Evolutionary conservation across 306 rosid species (phyloP).

Genomic region (Cyclanthera cordifolia): DNA sequence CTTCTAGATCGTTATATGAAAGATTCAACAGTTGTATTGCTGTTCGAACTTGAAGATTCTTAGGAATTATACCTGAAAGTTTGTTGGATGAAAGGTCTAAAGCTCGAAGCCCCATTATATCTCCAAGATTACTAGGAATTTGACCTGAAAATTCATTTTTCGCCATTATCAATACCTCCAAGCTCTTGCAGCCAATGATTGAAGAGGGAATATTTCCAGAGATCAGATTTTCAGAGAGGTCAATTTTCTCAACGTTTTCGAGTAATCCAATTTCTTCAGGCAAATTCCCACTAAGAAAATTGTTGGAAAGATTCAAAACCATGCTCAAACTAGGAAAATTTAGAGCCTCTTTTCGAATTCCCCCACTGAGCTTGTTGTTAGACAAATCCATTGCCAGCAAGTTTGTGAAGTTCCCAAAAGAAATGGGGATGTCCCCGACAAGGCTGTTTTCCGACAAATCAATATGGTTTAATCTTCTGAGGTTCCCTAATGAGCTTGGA

Average conservation of each 20-base stretch:
- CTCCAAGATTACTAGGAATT: slow-evolving; percentile 42
- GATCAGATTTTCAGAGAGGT: slow-evolving; percentile 45
- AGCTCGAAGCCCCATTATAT: slow-evolving; percentile 40
- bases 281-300: slow-evolving; percentile 46
- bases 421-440: slow-evolving; percentile 29
- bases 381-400: slow-evolving; percentile 53
- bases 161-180: slow-evolving; percentile 37
- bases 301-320: slow-evolving; percentile 44
- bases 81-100: slow-evolving; percentile 65
- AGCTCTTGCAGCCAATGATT: slow-evolving; percentile 40
- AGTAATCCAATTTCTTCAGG: slow-evolving; percentile 39
- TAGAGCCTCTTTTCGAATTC: slow-evolving; percentile 41
- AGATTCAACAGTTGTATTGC: slow-evolving; percentile 41
- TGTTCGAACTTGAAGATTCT: slow-evolving; percentile 26
- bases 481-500: slow-evolving; percentile 49
- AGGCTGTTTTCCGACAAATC: slow-evolving; percentile 49
- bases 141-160: slow-evolving; percentile 48
- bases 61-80: slow-evolving; percentile 56
- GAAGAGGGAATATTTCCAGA: slow-evolving; percentile 44
- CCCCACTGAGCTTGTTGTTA: slow-evolving; percentile 48
- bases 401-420: slow-evolving; percentile 37
- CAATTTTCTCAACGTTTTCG: slow-evolving; percentile 28
- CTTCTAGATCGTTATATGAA: slow-evolving; percentile 56
- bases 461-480: slow-evolving; percentile 32
- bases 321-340: slow-evolving; percentile 39